Evolutionary conservation across 2,329 filamentous ascomycete species (phyloP).

Genomic region (Hymenoscyphus fructigenus): DNA sequence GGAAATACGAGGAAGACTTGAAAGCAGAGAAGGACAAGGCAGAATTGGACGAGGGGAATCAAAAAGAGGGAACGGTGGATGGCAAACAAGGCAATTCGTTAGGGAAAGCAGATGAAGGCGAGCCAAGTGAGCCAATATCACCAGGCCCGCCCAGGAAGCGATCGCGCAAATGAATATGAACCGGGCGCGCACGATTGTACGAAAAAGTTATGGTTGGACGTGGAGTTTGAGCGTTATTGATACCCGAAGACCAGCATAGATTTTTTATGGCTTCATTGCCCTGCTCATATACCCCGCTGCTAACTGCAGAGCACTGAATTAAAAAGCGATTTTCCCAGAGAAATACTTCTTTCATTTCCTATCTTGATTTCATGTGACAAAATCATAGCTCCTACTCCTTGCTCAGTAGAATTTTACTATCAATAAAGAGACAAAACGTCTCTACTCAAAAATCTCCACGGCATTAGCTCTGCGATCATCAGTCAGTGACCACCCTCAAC

Average conservation of each 20-base stretch:
- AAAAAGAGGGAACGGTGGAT: not conserved
- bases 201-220: not conserved
- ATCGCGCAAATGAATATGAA: not conserved
- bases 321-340: not conserved
- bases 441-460: too few relatives aligned
- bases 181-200: not conserved
- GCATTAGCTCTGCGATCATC: too few relatives aligned
- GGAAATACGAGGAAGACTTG: constrained; percentile 3
- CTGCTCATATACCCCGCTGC: not conserved
- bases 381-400: too few relatives aligned
- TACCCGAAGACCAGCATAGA: not conserved
- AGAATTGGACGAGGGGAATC: not conserved
- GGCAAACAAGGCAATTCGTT: not conserved
- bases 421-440: too few relatives aligned
- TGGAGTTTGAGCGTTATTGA: not conserved
- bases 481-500: too few relatives aligned
- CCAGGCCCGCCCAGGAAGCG: not conserved
- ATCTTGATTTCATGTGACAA: too few relatives aligned
- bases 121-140: not conserved
- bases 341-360: too few relatives aligned
- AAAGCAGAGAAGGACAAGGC: not conserved
- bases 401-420: too few relatives aligned
- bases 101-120: not conserved
- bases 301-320: not conserved
- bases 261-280: not conserved